Base-by-base conservation (phyloP, 495 filamentous ascomycete genomes). In the Penicillium roqueforti region DNA sequence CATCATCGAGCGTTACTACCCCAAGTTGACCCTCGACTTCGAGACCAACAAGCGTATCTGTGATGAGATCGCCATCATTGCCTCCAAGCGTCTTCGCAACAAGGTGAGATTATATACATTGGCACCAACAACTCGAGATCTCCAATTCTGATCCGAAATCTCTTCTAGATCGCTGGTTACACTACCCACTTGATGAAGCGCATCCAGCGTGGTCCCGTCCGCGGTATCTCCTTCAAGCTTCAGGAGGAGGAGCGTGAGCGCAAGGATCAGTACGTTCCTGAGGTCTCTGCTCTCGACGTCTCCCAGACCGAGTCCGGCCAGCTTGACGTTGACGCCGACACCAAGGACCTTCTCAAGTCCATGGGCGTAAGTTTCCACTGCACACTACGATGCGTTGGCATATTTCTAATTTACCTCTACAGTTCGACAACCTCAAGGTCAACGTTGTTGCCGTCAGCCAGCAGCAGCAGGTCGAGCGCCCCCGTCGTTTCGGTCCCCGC, bases 21-120 rank as follows among this genome's bases (percentile, higher is more conserved):
- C 93, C 68, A 90, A 90, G 76, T 81, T 99, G 73, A 96, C 91
- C 52, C 90, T 97, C 75, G 95, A 97, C 80, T 99, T 99, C 83
- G 95, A 99, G 84, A 95, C 90, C 84, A 98, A 98, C 87, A 97
- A 98, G 87, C 81, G 92, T 61, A 92, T 97, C 67, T 97, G 95
- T 80, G 95, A 97, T 90, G 95, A 99, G 81, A 95, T 99, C 65
- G 95, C 95, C 71, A 96, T 97, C 77, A 99, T 97, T 75, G 90
- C 95, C 60, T 91, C 87, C 57, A 97, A 97, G 87, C 85, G 93
- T 74, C 84, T 97, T 63, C 85, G 92, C 79, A 98, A 98, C 86
- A 98, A 97, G 89, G 89, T 95, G 60, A 56, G 67, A 55, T 40
- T 57, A 39, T 54, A 26, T 22, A n/a, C 29, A 10, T n/a, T 41